Conservation (phyloP, 805 yeast genomes). For the Wickerhamomyces subpelliculosus region DNA sequence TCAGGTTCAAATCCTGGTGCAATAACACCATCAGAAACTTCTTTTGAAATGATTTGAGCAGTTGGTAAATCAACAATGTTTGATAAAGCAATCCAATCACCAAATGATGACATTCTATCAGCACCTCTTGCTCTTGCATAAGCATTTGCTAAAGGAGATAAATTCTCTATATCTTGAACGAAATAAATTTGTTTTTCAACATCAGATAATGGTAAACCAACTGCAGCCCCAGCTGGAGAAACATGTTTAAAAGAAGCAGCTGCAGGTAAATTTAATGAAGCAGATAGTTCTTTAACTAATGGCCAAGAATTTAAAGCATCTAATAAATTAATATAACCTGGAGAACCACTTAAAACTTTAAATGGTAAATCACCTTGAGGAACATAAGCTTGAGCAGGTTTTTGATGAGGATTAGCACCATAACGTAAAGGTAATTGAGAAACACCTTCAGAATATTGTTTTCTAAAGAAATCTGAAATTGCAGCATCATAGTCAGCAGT, state of each 20-base stretch:
- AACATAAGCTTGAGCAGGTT: conserved; percentile 97
- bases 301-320: conserved; percentile 99
- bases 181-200: conserved; percentile 92
- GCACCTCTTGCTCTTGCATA: conserved; percentile 99
- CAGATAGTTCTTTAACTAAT: conserved; percentile 91
- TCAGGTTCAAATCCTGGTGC: conserved; percentile 95
- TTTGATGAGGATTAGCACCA: conserved; percentile 99
- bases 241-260: conserved; percentile 99
- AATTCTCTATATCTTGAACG: conserved; percentile 88
- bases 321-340: conserved; percentile 93
- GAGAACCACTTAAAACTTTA: conserved; percentile 89
- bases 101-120: conserved; percentile 98
- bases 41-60: conserved; percentile 94
- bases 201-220: conserved; percentile 88
- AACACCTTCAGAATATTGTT: conserved; percentile 84
- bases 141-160: conserved; percentile 95
- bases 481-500: conserved; percentile 97
- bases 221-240: conserved; percentile 98
- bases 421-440: conserved; percentile 93
- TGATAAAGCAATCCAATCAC: conserved; percentile 96
- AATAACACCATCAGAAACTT: conserved; percentile 97
- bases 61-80: conserved; percentile 95
- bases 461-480: conserved; percentile 95
- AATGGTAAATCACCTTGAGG: conserved; percentile 85
- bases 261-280: conserved; percentile 91